Base-by-base conservation (phyloP, 1,284 basidiomycete genomes). In the Austroboletus niveus region DNA sequence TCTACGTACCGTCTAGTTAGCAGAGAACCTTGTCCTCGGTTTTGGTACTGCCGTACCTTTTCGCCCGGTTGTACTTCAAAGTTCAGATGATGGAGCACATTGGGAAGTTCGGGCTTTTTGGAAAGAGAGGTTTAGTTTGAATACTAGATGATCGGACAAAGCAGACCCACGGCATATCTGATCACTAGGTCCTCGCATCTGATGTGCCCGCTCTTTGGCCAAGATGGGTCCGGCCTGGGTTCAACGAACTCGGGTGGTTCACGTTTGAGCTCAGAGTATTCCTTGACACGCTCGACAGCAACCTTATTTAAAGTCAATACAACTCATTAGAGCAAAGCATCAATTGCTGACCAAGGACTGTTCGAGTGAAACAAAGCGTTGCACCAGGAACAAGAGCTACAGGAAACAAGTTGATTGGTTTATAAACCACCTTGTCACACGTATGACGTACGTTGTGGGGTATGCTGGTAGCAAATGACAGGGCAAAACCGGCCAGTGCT, bases 231-330 rank as follows among this genome's bases (percentile, higher is more conserved):
- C 12, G 94, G 94, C n/a, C 93, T 77, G 3, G 92, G 92, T 55
- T 96, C 92, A 35, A 91, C 68, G 60, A 87, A 87, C 67, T 95
- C 92, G 2, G 90, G 77, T 11, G 85, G 79, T 72, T 95, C 92
- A 42, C 80, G 79, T 42, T 76, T 69, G 22, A 97, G 72, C 61
- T 94, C 90, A 2, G 90, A 88, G 69, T 93, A 96, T 66, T 94
- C 92, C 65, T 92, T 92, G 64, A 97, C 82, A 41, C 94, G 86
- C 69, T 98, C 95, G 44, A 98, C 75, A 14, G 92, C 92, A 55
- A 97, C 87, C 87, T 89, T 55, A 27, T 51, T 36, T 50, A 31
- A 39, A 49, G 41, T 58, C 32, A 58, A 49, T 20, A 48, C 47
- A 49, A 31, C 12, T 38, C 27, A 49, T 45, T 22, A 35, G 40